Evolutionary conservation across 371 early-diverging fungal species (phyloP).

Genomic region (Syncephalastrum contaminatum): DNA sequence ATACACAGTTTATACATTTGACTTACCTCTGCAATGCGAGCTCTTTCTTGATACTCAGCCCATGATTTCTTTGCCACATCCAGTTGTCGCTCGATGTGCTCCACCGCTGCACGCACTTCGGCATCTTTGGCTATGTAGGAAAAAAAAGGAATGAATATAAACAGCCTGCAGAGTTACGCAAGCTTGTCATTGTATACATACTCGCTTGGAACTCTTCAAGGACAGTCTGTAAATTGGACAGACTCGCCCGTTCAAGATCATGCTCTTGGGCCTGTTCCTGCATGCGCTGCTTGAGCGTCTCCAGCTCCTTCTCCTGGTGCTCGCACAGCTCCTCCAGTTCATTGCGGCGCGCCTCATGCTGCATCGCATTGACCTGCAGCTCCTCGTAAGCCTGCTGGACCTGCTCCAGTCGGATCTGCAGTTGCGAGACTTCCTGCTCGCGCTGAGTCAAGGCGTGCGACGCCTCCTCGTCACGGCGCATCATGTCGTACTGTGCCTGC

Average conservation of each 20-base stretch:
- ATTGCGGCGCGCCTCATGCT: conserved; percentile 53
- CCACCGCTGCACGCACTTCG: conserved; percentile 78
- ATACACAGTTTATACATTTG: background rate
- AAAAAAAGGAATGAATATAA: background rate
- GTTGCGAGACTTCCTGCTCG: conserved; percentile 29
- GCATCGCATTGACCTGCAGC: conserved; percentile 60
- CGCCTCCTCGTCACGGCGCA: conserved; percentile 29
- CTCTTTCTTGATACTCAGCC: conserved; percentile 61
- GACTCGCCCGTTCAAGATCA: conserved; percentile 67
- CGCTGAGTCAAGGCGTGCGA: conserved; percentile 19
- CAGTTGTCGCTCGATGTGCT: conserved; percentile 62
- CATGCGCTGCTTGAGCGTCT: conserved; percentile 24
- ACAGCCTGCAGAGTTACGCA: background rate
- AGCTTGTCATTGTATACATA: conserved; percentile 24
- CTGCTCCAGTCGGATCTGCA: conserved; percentile 48
- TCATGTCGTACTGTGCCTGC: conserved; percentile 21
- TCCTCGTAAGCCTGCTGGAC: conserved; percentile 65
- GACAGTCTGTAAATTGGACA: conserved; percentile 81
- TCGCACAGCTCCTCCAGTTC: conserved; percentile 48
- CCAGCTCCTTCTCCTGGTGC: conserved; percentile 39
- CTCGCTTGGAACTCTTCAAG: conserved; percentile 85
- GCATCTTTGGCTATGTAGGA: conserved; percentile 54
- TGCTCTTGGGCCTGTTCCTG: conserved; percentile 31
- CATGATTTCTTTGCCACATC: conserved; percentile 49
- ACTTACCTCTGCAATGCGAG: conserved; percentile 58